Conservation (phyloP, 805 yeast genomes). For the Candida fluviatilis region DNA sequence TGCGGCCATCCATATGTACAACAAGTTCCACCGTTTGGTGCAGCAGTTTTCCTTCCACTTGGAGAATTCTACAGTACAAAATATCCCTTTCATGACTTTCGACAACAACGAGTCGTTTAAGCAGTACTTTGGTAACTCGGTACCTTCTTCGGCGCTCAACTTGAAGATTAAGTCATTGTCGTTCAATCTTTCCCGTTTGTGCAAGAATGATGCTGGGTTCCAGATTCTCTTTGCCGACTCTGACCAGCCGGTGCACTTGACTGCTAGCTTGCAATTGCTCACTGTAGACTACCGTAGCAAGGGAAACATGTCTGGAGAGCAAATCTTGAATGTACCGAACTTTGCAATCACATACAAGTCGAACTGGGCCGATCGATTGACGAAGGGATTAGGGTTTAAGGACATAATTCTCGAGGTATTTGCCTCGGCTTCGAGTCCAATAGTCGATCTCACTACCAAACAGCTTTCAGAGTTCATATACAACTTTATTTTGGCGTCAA, state of each 20-base stretch:
- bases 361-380: conserved; percentile 29
- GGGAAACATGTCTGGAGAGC: conserved; percentile 2
- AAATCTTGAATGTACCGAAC: conserved; percentile 32
- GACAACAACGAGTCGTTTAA: conserved; percentile 16
- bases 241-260: conserved; percentile 32
- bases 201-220: conserved; percentile 32
- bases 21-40: conserved; percentile 18
- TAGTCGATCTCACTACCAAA: conserved; percentile 31
- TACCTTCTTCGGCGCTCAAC: conserved; percentile 21
- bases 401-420: conserved; percentile 34
- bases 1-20: conserved; percentile 14
- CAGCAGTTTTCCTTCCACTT: conserved; percentile 23
- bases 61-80: conserved; percentile 21
- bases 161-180: conserved; percentile 21
- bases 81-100: conserved; percentile 29
- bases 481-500: conserved; percentile 27
- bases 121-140: conserved; percentile 16
- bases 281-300: conserved; percentile 18
- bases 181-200: conserved; percentile 19
- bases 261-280: conserved; percentile 29
- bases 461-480: conserved; percentile 30
- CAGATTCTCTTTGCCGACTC: conserved; percentile 28
- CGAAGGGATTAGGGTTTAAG: conserved; percentile 32
- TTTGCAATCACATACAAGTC: conserved; percentile 31
- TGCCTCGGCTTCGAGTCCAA: conserved; percentile 34